Conservation (phyloP, 2,329 filamentous ascomycete species). For the Dactylonectria estremocensis region DNA sequence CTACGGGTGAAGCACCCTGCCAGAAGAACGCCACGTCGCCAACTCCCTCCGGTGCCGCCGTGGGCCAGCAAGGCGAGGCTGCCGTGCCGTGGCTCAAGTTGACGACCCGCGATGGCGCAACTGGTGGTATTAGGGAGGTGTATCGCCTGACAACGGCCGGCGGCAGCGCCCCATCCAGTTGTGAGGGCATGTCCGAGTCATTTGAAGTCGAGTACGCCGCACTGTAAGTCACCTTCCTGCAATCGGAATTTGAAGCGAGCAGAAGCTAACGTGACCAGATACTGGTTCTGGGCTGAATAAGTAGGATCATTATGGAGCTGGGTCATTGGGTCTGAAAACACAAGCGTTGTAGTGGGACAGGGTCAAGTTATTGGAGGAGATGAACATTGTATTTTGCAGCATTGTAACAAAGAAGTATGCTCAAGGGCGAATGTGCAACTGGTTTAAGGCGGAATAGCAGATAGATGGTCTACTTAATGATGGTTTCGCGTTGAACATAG, state of each 20-base stretch:
- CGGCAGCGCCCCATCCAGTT: slow-evolving; percentile 82
- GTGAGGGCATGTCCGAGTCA: slow-evolving; percentile 71
- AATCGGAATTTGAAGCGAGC: neutral
- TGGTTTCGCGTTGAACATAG: no score
- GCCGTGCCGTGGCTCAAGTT: slow-evolving; percentile 89
- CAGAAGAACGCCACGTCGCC: slow-evolving; percentile 72
- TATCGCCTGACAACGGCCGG: slow-evolving; percentile 90
- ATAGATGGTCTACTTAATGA: no score
- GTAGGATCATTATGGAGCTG: neutral
- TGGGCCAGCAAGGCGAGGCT: slow-evolving; percentile 74
- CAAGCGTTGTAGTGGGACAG: no score
- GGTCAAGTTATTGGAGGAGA: no score
- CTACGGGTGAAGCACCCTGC: slow-evolving; percentile 74
- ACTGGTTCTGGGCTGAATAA: slow-evolving; percentile 47
- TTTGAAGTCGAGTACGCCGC: slow-evolving; percentile 88
- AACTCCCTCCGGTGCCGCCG: slow-evolving; percentile 74
- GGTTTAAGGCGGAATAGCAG: no score
- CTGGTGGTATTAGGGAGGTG: slow-evolving; percentile 78
- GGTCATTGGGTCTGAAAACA: neutral
- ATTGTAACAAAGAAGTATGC: no score
- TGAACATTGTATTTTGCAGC: no score
- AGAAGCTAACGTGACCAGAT: slow-evolving; percentile 42
- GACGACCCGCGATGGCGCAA: slow-evolving; percentile 65
- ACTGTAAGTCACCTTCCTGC: slow-evolving; percentile 74
- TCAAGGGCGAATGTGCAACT: no score